These are phyloP conservation scores for Pythium periplocum DNA, from an alignment of 352 stramenopile species.

Conservation along the genomic window DNA sequence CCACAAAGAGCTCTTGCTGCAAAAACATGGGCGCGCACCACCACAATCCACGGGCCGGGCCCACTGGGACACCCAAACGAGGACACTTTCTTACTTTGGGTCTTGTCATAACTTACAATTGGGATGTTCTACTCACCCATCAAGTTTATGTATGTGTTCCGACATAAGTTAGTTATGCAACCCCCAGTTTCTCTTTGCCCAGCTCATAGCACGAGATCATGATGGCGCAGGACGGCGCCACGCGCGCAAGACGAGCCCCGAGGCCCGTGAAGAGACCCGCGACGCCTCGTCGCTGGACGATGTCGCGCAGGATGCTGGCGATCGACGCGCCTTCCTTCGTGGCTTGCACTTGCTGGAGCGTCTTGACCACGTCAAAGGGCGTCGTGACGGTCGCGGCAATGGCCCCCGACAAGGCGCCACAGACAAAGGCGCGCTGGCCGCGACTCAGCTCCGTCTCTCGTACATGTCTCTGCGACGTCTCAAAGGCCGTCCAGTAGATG, in stretches of 20 bases:
- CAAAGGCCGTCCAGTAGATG: constrained; percentile 93
- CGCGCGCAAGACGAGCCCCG: constrained; percentile 52
- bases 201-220: constrained; percentile 86
- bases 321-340: constrained; percentile 25
- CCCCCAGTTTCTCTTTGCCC: constrained; percentile 62
- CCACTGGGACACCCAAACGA: too few relatives aligned
- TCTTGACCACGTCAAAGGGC: constrained; percentile 96
- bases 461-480: constrained; percentile 54
- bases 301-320: constrained; percentile 36
- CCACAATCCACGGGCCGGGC: constrained; percentile 1
- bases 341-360: constrained; percentile 75
- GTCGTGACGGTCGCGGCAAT: constrained; percentile 90
- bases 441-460: constrained; percentile 26
- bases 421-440: constrained; percentile 74
- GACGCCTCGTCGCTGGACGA: constrained; percentile 43
- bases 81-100: too few relatives aligned
- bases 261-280: constrained; percentile 60
- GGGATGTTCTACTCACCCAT: too few relatives aligned
- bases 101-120: too few relatives aligned
- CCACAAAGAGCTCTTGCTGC: background rate
- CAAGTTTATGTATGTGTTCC: too few relatives aligned
- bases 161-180: constrained; percentile 23
- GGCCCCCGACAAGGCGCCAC: constrained; percentile 79
- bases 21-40: constrained; percentile 30
- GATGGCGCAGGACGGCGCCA: constrained; percentile 79